Percentiles rank a stretch among this genome's conserved stretches.
These are phyloP conservation scores for Termitomyces sp. DNA, from an alignment of 768 basidiomycete genomes.

Conservation along the genomic window DNA sequence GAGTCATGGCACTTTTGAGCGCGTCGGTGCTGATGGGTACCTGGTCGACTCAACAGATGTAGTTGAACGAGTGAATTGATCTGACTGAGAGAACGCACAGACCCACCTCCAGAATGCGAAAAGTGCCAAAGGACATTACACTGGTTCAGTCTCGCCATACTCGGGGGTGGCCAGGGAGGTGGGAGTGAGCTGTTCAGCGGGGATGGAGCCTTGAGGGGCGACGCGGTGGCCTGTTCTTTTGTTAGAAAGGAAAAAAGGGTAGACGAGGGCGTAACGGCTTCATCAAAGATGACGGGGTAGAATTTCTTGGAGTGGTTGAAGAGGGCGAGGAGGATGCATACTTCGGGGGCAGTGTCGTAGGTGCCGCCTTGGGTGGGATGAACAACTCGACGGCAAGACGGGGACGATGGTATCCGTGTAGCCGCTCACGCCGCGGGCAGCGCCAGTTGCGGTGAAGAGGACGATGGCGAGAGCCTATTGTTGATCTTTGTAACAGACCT, in stretches of 20 bases:
- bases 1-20: constrained; percentile 85
- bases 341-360: constrained; percentile 79
- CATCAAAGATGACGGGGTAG: constrained; percentile 70
- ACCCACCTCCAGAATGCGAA: constrained; percentile 78
- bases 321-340: constrained; percentile 70
- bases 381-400: neutral
- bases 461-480: too few relatives aligned
- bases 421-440: constrained; percentile 81
- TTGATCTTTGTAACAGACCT: too few relatives aligned
- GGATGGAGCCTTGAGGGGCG: constrained; percentile 74
- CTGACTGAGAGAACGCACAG: too few relatives aligned
- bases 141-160: constrained; percentile 87
- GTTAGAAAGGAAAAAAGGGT: neutral
- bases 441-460: constrained; percentile 80
- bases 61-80: too few relatives aligned
- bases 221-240: constrained; percentile 72
- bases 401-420: constrained; percentile 50
- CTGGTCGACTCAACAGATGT: neutral
- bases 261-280: constrained; percentile 53
- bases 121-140: constrained; percentile 88
- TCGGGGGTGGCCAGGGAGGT: constrained; percentile 89
- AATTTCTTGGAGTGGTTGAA: constrained; percentile 62
- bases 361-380: constrained; percentile 40
- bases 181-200: constrained; percentile 75
- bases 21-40: constrained; percentile 67